Base-by-base conservation (phyloP, 2,329 filamentous ascomycete species). In the Cladosporium colombiae region DNA sequence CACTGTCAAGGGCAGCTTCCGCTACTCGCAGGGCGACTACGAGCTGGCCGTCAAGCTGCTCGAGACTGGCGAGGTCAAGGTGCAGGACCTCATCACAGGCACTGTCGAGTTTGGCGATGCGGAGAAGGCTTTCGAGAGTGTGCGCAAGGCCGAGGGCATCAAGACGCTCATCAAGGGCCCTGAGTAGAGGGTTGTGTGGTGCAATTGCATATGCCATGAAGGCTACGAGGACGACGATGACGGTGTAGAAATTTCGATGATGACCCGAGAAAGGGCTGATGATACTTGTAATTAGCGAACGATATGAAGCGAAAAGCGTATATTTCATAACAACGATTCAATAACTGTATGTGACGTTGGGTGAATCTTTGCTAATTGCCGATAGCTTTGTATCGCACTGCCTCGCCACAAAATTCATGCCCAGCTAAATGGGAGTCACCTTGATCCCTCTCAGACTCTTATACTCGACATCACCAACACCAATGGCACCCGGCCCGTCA, bases 1-100 rank as follows among this genome's bases (percentile, higher is more conserved):
- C 61, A 96, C 89, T 13, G 85, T 91, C 56, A 91, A 90, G 75
- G 94, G 94, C 25, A 93, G 89, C 68, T 98, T 98, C 84, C 87
- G 94, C 46, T 98, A 98, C 78, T 89, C 89, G 3, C 86, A 88
- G 64, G 93, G 93, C 23, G 94, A 97, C 78, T 98, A 97, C 79
- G 86, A 89, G 76, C 86, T 93, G 7, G 92, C 92, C 5, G 84
- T 97, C 55, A 87, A 92, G 69, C 83, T 98, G 68, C 87, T 97
- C 1, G 84, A 85, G 8, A 84, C 81, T 29, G 91, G 91, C 59
- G 88, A 87, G 77, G 86, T 98, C 49, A 82, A 83, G 64, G 85
- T 89, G 35, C 96, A 96, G 86, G 87, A 87, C 77, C 83, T 98
- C 68, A 88, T 98, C 69, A 92, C 90, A 16, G 85, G 85, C 33